Evolutionary conservation across 345 rosid species (phyloP).

Genomic region (Citrus maxima): DNA sequence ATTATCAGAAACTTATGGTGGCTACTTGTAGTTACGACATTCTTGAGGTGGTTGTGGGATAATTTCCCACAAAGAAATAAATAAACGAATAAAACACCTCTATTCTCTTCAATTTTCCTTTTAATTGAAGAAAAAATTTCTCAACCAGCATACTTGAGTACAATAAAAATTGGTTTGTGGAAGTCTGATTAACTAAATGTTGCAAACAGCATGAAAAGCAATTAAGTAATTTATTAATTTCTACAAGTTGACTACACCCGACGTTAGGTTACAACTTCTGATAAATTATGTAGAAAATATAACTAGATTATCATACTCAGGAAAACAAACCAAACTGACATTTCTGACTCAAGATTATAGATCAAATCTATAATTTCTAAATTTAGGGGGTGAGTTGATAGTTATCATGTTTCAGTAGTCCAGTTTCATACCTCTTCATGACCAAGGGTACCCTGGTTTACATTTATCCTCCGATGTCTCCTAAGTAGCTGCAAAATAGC

Average conservation of each 20-base stretch:
- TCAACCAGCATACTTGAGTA: background rate
- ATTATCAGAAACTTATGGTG: no score
- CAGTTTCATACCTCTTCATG: slow-evolving; percentile 48
- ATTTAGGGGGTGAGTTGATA: background rate
- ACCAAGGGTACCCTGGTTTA: slow-evolving; percentile 44
- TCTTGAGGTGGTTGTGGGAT: no score
- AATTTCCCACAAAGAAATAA: background rate
- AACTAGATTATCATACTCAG: slow-evolving; percentile 1
- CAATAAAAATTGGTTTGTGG: background rate
- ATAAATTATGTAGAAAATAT: background rate
- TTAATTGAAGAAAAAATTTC: background rate
- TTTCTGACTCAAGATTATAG: background rate
- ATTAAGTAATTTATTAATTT: background rate
- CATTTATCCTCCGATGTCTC: slow-evolving; percentile 66
- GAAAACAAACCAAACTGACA: background rate
- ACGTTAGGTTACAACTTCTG: background rate
- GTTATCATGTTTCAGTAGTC: background rate
- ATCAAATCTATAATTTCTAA: background rate
- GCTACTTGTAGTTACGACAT: no score
- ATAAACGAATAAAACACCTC: background rate
- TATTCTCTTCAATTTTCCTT: background rate
- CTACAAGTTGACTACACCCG: background rate
- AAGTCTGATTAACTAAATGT: background rate
- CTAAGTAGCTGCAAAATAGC: slow-evolving; percentile 43
- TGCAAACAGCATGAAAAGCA: background rate